Evolutionary conservation across 1,284 basidiomycete species (phyloP).

Genomic region (Puccinia novopanici): DNA sequence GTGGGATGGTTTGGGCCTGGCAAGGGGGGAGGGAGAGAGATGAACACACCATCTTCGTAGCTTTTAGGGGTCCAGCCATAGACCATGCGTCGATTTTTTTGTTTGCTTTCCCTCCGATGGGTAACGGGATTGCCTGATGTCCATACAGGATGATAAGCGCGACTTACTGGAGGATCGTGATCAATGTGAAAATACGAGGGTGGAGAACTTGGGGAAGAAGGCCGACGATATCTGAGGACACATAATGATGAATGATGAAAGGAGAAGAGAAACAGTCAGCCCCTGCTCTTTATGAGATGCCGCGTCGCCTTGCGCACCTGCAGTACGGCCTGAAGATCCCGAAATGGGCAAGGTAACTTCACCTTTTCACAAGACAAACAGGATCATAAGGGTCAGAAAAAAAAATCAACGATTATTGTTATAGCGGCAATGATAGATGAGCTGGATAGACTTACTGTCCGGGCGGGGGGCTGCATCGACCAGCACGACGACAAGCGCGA

Average conservation of each 20-base stretch:
- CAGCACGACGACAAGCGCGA: neutral
- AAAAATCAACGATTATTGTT: neutral
- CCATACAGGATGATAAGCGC: too few species aligned
- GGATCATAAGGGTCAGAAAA: too few species aligned
- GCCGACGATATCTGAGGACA: neutral
- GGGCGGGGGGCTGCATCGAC: neutral
- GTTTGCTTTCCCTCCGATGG: too few species aligned
- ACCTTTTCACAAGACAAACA: too few species aligned
- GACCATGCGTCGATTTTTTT: neutral
- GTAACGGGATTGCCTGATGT: too few species aligned
- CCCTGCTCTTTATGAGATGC: neutral
- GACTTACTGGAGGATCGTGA: too few species aligned
- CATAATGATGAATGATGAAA: too few species aligned
- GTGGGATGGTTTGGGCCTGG: neutral
- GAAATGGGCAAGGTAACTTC: too few species aligned
- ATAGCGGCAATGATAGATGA: neutral
- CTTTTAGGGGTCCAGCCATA: conserved; percentile 4
- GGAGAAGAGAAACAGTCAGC: neutral
- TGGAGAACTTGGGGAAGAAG: neutral
- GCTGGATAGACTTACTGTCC: neutral
- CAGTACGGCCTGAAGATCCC: neutral
- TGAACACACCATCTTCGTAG: neutral
- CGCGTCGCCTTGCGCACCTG: neutral
- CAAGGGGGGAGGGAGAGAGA: neutral
- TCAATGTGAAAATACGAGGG: neutral